A percentile compares a stretch with the other conserved stretches of the same genome.
Evolutionary conservation across 257 asterid species (phyloP).

Genomic region (Gynochthodes officinalis): DNA sequence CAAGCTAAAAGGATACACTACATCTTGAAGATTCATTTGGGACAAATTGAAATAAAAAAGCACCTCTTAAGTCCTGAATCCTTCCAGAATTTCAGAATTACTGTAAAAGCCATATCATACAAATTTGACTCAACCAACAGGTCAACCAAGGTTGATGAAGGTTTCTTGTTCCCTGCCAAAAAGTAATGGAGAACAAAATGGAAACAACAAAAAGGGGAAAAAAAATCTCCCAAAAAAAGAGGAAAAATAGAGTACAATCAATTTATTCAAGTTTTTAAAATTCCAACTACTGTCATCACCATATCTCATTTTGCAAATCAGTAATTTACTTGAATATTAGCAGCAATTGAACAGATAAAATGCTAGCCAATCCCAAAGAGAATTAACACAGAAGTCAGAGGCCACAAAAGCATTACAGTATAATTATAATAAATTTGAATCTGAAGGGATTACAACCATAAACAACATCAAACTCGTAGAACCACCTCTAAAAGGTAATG

Average conservation of each 20-base stretch:
- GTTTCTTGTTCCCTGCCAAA: constrained; percentile 55
- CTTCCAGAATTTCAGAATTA: constrained; percentile 83
- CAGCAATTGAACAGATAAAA: not conserved
- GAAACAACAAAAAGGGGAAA: not conserved
- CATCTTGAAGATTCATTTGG: not conserved
- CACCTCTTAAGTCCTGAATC: constrained; percentile 84
- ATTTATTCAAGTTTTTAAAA: no score
- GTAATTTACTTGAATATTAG: not conserved
- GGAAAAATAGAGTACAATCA: no score
- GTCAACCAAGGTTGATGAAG: constrained; percentile 68
- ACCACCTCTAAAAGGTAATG: not conserved
- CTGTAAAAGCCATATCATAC: constrained; percentile 86
- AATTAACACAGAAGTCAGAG: not conserved
- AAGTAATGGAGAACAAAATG: constrained; percentile 5
- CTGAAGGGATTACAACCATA: not conserved
- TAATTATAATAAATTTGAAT: not conserved
- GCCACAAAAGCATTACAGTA: not conserved
- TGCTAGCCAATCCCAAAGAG: not conserved
- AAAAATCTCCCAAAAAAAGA: not conserved
- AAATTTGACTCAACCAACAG: constrained; percentile 82
- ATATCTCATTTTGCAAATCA: not conserved
- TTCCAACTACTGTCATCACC: not conserved
- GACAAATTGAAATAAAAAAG: constrained; percentile 16
- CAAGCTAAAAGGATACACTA: not conserved
- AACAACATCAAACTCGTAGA: not conserved